Evolutionary conservation across 176 grass and related monocot species (phyloP), one percentile per base, ranked within the genome.

Genomic region (Musa schizocarpa): DNA sequence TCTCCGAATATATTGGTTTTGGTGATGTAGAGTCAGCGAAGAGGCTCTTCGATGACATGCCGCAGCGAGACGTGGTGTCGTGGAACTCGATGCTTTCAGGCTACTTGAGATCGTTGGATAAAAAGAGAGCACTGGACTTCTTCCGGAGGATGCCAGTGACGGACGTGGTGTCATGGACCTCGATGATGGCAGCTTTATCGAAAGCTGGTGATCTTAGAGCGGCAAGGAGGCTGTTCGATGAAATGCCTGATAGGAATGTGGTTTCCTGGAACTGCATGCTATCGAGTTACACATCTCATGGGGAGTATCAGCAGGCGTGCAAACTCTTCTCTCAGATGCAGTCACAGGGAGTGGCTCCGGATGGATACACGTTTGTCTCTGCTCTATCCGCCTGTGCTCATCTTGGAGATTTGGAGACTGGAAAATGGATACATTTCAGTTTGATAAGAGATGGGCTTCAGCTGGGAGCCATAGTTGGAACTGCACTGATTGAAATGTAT

Each of bases 251-350:
- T 64, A 84, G 79, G 67, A 87, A 87, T 74, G 23, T 87, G 50
- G 82, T 85, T 20, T 87, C 88, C 1, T 90, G 84, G 84, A 90
- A 87, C 55, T 87, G 84, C 79, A 76, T 90, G 66, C 72, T 87
- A 53, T 84, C 85, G 0, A 80, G 79, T 63, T 87, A 90, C 51
- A 87, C 79, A 23, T 63, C 8, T 65, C 79, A 87, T 1, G 79
- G 79, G 1, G 79, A 26, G 2, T 87, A 85, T 73, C 5, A 23
- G 50, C 82, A 85, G 26, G 85, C 79, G 1, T 77, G 82, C 16
- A 22, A 27, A 27, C 53, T 90, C 62, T 85, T 87, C 43, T 62
- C 81, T 11, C 7, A 19, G 27, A 77, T 90, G 88, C 76, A 74
- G 16, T 53, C 76, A 48, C 62, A 87, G 56, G 81, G 85, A 13